These are phyloP conservation scores for Diaporthe citrichinensis DNA, from an alignment of 2,329 filamentous ascomycete genomes.

Conservation along the genomic window DNA sequence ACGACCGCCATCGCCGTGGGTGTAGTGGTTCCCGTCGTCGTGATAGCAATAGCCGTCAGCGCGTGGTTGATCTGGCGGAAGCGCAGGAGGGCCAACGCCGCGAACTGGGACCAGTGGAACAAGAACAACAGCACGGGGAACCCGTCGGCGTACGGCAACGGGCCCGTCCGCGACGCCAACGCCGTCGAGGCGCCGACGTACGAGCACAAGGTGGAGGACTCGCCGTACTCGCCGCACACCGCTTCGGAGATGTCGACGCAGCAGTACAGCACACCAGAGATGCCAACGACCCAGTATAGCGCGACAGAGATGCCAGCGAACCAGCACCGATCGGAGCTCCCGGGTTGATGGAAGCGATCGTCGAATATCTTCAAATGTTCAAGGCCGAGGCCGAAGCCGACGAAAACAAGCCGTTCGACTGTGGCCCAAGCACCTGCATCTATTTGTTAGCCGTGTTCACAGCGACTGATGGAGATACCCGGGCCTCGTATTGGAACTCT, in stretches of 20 bases:
- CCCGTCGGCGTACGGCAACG: slow-evolving; percentile 11
- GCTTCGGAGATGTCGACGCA: not conserved
- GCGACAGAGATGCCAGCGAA: slow-evolving; percentile 1
- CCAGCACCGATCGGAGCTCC: slow-evolving; percentile 1
- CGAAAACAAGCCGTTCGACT: not conserved
- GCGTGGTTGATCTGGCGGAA: slow-evolving; percentile 24
- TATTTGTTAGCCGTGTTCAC: no score
- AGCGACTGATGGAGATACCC: not conserved
- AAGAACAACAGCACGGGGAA: slow-evolving; percentile 8
- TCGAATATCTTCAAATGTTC: no score
- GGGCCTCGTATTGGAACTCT: no score
- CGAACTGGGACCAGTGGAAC: slow-evolving; percentile 25
- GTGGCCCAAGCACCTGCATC: not conserved
- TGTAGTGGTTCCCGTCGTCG: slow-evolving; percentile 23
- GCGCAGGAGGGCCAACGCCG: slow-evolving; percentile 6
- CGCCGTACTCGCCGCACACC: not conserved
- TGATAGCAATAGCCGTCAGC: not conserved
- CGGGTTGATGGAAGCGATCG: not conserved
- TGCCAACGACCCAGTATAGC: not conserved
- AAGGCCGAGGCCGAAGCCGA: no score
- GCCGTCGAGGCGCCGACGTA: slow-evolving; percentile 26
- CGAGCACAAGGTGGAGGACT: not conserved
- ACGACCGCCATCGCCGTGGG: slow-evolving; percentile 17
- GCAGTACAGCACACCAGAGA: not conserved
- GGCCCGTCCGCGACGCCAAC: slow-evolving; percentile 8